Evolutionary conservation across 352 stramenopile species (phyloP), one percentile per base, ranked within the genome.

Genomic region (Phytophthora chlamydospora): DNA sequence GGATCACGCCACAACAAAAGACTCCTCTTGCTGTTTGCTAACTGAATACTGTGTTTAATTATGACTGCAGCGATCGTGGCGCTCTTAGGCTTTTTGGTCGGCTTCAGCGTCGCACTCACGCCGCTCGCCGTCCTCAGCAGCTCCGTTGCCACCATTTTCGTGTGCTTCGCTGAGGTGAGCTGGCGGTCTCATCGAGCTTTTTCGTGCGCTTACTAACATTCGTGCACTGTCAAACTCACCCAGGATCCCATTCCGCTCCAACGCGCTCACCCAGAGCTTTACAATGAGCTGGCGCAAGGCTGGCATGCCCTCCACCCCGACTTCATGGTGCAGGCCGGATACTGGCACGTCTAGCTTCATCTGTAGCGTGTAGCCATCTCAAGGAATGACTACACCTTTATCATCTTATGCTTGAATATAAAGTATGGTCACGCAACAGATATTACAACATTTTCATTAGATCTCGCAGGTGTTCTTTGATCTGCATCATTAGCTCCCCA

Each of bases 101-200:
- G 91, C 36, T 61, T 89, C 27, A 76, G 91, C 11, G 68, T 98
- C 0, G 83, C 89, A 12, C 73, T 83, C 33, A 97, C 97, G 7
- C 76, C 95, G 29, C 72, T 98, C 27, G 81, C 84, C 42, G 89
- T 97, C n/a, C 84, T 99, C n/a, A 81, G 90, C 56, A 96, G 85
- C 53, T 96, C 92, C 4, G 89, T 98, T 12, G 93, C 95, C 36
- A 98, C 94, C 1, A 91, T 98, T 39, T 98, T 98, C 64, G 94
- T 99, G 6, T 98, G 92, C 77, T 99, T 98, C 67, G 93, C 93
- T 2, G 90, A 98, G 72, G 84, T 84, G 48, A 13, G 63, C 48
- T 21, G n/a, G 12, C 5, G 2, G 0, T 16, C n/a, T 32, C n/a
- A 13, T 32, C 24, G 24, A 29, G 24, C 3, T 6, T 29, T 29